phyloP scores from a whole-genome alignment of 768 basidiomycete genomes.

The Agaricus bisporus region DNA sequence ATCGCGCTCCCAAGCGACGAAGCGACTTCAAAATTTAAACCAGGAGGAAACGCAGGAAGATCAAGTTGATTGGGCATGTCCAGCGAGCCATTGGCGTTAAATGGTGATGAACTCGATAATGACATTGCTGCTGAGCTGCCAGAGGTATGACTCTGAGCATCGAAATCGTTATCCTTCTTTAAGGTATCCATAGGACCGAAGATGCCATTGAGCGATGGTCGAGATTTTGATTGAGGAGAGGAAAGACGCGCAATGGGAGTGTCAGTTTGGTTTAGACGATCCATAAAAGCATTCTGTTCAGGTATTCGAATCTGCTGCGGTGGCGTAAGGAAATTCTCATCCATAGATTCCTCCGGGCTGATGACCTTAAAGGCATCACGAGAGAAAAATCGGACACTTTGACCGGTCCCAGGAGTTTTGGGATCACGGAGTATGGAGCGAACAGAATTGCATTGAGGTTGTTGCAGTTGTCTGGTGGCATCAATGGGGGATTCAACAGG shows the following conservation, averaged over 20 bases:
- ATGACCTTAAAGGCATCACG: slow-evolving; percentile 60
- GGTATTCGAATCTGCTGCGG: slow-evolving; percentile 21
- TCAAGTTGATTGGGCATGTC: slow-evolving; percentile 54
- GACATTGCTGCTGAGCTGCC: slow-evolving; percentile 27
- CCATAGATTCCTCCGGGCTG: slow-evolving; percentile 56
- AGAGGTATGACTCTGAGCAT: slow-evolving; percentile 11
- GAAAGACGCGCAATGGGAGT: slow-evolving; percentile 25
- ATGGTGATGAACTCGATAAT: slow-evolving; percentile 26
- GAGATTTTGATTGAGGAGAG: slow-evolving; percentile 24
- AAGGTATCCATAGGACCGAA: slow-evolving; percentile 37
- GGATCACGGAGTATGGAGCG: slow-evolving; percentile 69
- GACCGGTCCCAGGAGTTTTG: slow-evolving; percentile 71
- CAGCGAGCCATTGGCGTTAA: slow-evolving; percentile 42
- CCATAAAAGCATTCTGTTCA: slow-evolving; percentile 21
- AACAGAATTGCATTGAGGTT: slow-evolving; percentile 38
- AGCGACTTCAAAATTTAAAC: slow-evolving; percentile 33
- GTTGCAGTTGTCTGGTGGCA: slow-evolving; percentile 16
- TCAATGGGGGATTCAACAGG: slow-evolving; percentile 6
- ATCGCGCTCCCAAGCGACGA: slow-evolving; percentile 27
- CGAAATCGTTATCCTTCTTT: slow-evolving; percentile 13
- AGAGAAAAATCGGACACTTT: slow-evolving; percentile 74
- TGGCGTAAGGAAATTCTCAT: slow-evolving; percentile 26
- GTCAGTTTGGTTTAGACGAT: slow-evolving; percentile 24
- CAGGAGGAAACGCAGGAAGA: slow-evolving; percentile 40
- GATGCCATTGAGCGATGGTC: slow-evolving; percentile 43